These are phyloP conservation scores for Phytopythium helicoides DNA, from an alignment of 352 stramenopile species.

Conservation along the genomic window DNA sequence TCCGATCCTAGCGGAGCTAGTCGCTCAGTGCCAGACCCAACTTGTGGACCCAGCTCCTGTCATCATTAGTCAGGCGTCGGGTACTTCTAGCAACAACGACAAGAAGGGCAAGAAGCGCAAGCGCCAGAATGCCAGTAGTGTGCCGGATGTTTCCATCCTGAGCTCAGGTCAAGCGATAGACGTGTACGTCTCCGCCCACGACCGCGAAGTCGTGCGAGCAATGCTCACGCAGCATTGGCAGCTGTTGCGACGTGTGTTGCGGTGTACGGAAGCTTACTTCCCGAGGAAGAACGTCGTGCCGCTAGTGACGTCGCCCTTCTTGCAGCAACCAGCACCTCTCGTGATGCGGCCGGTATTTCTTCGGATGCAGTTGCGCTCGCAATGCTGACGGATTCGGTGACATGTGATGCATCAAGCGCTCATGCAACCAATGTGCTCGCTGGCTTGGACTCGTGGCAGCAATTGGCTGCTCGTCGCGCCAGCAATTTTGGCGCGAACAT, in stretches of 20 bases:
- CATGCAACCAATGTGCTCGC: constrained; percentile 56
- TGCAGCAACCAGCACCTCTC: constrained; percentile 13
- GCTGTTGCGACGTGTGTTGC: constrained; percentile 54
- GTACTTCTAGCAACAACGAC: constrained; percentile 15
- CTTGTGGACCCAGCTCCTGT: constrained; percentile 17
- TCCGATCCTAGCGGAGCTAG: constrained; percentile 58
- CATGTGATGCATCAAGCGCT: constrained; percentile 44
- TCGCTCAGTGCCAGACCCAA: constrained; percentile 49
- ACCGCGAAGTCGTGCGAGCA: constrained; percentile 39
- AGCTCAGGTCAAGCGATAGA: constrained; percentile 16
- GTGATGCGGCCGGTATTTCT: not conserved
- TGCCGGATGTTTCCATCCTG: constrained; percentile 40
- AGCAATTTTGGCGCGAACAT: constrained; percentile 2
- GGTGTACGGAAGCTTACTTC: constrained; percentile 62
- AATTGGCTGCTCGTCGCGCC: constrained; percentile 11
- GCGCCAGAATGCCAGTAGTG: constrained; percentile 40
- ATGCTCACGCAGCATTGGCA: constrained; percentile 44
- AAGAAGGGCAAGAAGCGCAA: constrained; percentile 86
- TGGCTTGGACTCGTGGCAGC: constrained; percentile 59
- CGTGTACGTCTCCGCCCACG: constrained; percentile 56
- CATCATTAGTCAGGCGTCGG: constrained; percentile 7
- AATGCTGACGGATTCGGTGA: constrained; percentile 54
- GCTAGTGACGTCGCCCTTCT: constrained; percentile 47
- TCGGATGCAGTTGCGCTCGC: constrained; percentile 38
- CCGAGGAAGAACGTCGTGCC: constrained; percentile 33